Base-by-base conservation (phyloP, 2,329 filamentous ascomycete species). In the Fusarium denticulatum region DNA sequence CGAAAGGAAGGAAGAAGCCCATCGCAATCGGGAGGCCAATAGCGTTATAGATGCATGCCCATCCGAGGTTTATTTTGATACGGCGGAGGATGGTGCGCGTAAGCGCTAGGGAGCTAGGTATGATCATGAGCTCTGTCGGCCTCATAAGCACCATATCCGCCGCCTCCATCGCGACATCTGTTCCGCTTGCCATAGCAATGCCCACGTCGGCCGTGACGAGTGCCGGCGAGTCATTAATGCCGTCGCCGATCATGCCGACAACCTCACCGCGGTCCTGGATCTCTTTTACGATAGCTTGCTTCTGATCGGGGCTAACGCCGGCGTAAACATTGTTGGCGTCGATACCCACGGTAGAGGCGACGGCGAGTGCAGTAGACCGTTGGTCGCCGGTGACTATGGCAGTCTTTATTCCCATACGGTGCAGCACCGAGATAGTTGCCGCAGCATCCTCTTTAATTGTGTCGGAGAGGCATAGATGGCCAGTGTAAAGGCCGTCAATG, bases 181-280 rank as follows among this genome's bases (percentile, higher is more conserved):
- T 98, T 64, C 96, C 96, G 14, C 92, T 95, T 10, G 94, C 89
- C 82, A 99, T 94, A 65, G 95, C 95, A 75, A 99, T 97, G 72
- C 96, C 96, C 36, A 98, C 91, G 76, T 97, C 92, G 13, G 96
- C 95, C 1, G 95, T 97, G 1, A 95, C 96, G 14, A 99, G 90
- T 1, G 96, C 96, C 0, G 96, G 96, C 0, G 95, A 97, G 85
- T 99, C 96, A 82, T 99, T 99, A 88, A 99, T 98, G 42, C 96
- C 96, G 81, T 99, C 96, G 61, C 96, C 95, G 15, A 98, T 95
- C 96, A 99, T 99, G 75, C 94, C 96, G 28, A 98, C 94, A 58
- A 93, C 86, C 76, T 94, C 89, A 68, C 95, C 94, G 52, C 87
- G 82, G 0, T 87, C 85, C 83, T 98, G 94, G 26, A 98, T 88